Base-by-base conservation (phyloP, 2,329 filamentous ascomycete genomes). In the Colletotrichum caudatum region DNA sequence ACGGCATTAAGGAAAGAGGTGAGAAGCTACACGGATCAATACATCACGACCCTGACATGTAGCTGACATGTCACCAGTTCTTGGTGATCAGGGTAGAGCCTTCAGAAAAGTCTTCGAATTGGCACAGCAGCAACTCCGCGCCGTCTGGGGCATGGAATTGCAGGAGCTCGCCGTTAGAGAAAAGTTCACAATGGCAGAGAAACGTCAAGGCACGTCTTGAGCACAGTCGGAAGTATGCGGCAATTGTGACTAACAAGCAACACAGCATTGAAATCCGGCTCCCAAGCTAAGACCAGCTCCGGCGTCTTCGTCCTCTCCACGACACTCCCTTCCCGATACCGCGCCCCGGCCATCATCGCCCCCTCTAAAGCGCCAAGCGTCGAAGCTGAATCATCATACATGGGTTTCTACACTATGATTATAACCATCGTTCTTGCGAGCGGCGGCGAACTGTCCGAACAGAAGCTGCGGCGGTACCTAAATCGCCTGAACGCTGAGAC, bases 81-180 rank as follows among this genome's bases (percentile, higher is more conserved):
- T 97, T 12, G 93, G 92, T 23, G 87, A 90, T 57, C 88, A 91
- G 11, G 84, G 89, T 8, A 86, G 92, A 41, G 84, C 90, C 46
- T 98, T 98, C 80, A 94, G 90, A 78, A 80, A 83, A 16, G 90
- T 98, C 4, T 98, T 97, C 77, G 88, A 89, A 0, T 84, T 88
- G 51, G 94, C 95, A 53, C 95, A 99, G 80, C 81, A 84, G 44
- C 88, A 93, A 75, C 84, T 99, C 48, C 85, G 87, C 59, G 83
- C 83, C 2, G 87, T 91, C 1, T 98, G 97, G 81, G 96, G 96
- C n/a, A 97, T 98, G 94, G 88, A 95, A 79, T 88, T 99, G 86
- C 86, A 90, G 5, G 95, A 98, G 81, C 85, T 98, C 61, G 94
- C 96, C 0, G 85, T 88, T 1, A 89, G 88, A 77, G 95, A 98